Base-by-base conservation (phyloP, 768 basidiomycete species). In the Xerocomus spinulosus region DNA sequence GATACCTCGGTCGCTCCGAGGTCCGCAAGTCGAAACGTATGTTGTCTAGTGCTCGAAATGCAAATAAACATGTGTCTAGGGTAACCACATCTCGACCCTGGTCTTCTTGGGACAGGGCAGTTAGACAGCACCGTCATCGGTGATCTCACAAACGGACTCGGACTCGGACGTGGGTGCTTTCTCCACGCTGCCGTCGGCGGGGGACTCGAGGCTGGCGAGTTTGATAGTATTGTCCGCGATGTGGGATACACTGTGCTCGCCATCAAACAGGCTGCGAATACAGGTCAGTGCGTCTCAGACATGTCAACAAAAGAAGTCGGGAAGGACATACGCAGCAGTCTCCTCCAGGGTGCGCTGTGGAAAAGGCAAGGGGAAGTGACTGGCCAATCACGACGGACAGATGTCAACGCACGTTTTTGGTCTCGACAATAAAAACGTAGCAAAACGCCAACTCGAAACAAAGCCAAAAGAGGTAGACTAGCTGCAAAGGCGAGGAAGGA, bases 401-500 rank as follows among this genome's bases (percentile, higher is more conserved):
- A 9, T 10, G 37, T 20, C 9, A 15, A 52, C 56, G 36, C 29
- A 68, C 63, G 42, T 66, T 64, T 62, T 68, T 69, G 43, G 70
- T 72, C 65, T 73, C 71, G 41, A 72, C 46, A 37, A 71, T 54
- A 44, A 59, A 74, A 28, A 67, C 23, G 42, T 56, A 73, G 53
- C 67, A 63, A 57, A 72, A 75, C 23, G 58, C 60, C 36, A 68
- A 44, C 57, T 76, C 69, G 56, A 76, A 72, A 12, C 61, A 63
- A 26, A 69, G 54, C 71, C 70, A 75, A 58, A 64, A 64, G 44
- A 67, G 59, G 53, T 73, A 74, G 17, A 73, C 17, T 37, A 55
- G 20, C 48, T 55, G 13, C 20, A 28, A 12, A 45, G 28, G 23
- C 13, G 13, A 20, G 33, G 2, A n/a, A 30, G 7, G 21, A 6